phyloP scores from a whole-genome alignment of 148 eudicot genomes.

The Chenopodium berlandieri region DNA sequence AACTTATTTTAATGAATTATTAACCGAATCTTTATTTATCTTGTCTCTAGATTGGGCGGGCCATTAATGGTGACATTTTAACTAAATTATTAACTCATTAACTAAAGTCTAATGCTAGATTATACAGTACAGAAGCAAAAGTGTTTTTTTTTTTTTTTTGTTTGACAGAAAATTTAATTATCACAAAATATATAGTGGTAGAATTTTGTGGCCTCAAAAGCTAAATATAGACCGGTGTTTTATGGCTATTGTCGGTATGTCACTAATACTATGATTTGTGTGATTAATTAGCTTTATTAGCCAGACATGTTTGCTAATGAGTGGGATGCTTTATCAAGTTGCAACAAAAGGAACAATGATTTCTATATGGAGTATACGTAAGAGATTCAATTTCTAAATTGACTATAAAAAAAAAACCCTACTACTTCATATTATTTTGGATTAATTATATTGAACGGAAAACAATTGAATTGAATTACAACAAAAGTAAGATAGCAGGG shows the following conservation, averaged over 20 bases:
- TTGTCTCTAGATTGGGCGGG: conserved; percentile 15
- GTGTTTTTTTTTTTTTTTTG: too few species aligned
- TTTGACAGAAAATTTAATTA: too few species aligned
- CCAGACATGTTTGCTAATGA: neutral
- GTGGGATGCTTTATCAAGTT: neutral
- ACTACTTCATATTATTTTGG: too few species aligned
- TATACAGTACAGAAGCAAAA: neutral
- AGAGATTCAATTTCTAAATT: too few species aligned
- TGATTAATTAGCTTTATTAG: neutral
- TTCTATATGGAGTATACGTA: too few species aligned
- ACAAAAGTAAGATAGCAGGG: too few species aligned
- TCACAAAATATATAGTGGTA: neutral
- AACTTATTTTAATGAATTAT: neutral
- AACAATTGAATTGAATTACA: too few species aligned
- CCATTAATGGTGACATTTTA: conserved; percentile 23
- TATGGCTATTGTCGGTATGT: neutral
- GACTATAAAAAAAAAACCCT: too few species aligned
- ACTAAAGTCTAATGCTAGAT: neutral
- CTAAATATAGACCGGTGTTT: conserved; percentile 1
- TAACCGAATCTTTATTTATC: conserved; percentile 11
- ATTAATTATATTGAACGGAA: too few species aligned
- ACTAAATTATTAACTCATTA: neutral
- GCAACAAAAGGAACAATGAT: too few species aligned
- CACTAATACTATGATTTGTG: neutral
- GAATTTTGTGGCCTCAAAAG: conserved; percentile 2